Evolutionary conservation across 371 early-diverging fungal species (phyloP), one percentile per base, ranked within the genome.

Genomic region (Entomophthora muscae): DNA sequence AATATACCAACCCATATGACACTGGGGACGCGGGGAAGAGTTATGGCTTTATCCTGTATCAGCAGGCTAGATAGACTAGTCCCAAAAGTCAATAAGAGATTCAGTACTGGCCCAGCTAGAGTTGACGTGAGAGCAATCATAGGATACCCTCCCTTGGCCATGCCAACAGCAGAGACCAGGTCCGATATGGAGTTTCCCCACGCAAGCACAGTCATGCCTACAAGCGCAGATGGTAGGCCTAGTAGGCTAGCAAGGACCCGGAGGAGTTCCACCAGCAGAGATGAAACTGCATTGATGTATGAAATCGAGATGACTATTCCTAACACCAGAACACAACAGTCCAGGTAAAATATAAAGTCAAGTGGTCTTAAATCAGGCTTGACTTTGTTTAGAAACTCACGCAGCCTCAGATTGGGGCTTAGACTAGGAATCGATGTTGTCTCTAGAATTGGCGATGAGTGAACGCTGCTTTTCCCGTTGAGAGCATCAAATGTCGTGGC

Each of bases 121-220:
- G 58, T 58, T 5, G 68, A 62, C 2, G 68, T 66, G 10, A 68
- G 53, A 3, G 64, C 66, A 7, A 63, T 60, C n/a, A 57, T 23
- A 21, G 58, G 61, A 30, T 57, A 63, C 13, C 68, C 66, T 3
- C 33, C 53, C 29, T 55, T 33, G 1, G 66, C 68, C 66, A 68
- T 68, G 29, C 63, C 42, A 17, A 54, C 13, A 27, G 61, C 61
- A 27, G 64, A 54, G 10, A 66, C 30, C 33, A 66, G 51, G 54
- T 68, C 68, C 24, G 63, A 65, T 0, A 70, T 17, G 28, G 70
- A 70, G 56, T 70, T 70, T 17, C 70, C 70, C 52, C 61, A 65
- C 2, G 70, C 67, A n/a, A 69, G 2, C 1, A 70, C 52, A 30
- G 68, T 68, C 27, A 68, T 23, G 17, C 70, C 70, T n/a, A 70